Conservation (phyloP, 2,329 filamentous ascomycete genomes). For the Arthrobotrys pseudoclavata region DNA sequence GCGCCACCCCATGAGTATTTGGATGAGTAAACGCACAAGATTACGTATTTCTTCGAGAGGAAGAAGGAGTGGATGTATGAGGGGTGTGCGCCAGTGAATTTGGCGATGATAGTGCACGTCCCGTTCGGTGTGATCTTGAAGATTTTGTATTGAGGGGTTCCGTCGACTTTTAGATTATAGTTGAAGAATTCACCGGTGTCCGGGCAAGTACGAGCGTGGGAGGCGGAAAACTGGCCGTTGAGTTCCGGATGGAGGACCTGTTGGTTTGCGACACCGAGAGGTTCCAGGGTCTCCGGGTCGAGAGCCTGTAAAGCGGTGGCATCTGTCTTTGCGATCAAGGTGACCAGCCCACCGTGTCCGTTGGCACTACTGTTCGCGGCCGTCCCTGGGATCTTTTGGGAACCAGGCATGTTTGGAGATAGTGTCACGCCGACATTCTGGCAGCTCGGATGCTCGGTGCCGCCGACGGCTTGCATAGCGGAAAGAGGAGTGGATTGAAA, state of each 20-base stretch:
- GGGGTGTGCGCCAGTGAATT: conserved; percentile 71
- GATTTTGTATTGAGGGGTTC: conserved; percentile 73
- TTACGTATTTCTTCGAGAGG: conserved; percentile 77
- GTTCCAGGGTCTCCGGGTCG: conserved; percentile 79
- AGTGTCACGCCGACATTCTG: conserved; percentile 77
- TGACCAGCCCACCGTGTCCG: conserved; percentile 63
- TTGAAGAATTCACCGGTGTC: conserved; percentile 82
- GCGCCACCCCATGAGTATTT: conserved; percentile 73
- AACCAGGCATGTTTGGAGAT: conserved; percentile 74
- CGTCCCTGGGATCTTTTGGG: conserved; percentile 39
- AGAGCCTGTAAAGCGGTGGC: conserved; percentile 73
- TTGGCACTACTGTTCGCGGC: conserved; percentile 50
- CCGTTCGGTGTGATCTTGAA: conserved; percentile 76
- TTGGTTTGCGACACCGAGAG: conserved; percentile 76
- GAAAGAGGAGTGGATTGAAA: conserved; percentile 67
- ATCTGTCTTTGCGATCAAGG: conserved; percentile 73
- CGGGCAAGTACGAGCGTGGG: conserved; percentile 80
- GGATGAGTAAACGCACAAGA: conserved; percentile 80
- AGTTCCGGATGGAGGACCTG: conserved; percentile 76
- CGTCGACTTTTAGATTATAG: conserved; percentile 79
- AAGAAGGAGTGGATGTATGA: conserved; percentile 90
- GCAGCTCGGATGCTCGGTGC: conserved; percentile 65
- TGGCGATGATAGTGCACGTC: conserved; percentile 78
- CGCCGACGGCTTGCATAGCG: conserved; percentile 21
- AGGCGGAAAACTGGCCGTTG: conserved; percentile 76